Evolutionary conservation across 352 stramenopile genomes (phyloP), one percentile per base, ranked within the genome.

Genomic region (Globisporangium orthogonon): DNA sequence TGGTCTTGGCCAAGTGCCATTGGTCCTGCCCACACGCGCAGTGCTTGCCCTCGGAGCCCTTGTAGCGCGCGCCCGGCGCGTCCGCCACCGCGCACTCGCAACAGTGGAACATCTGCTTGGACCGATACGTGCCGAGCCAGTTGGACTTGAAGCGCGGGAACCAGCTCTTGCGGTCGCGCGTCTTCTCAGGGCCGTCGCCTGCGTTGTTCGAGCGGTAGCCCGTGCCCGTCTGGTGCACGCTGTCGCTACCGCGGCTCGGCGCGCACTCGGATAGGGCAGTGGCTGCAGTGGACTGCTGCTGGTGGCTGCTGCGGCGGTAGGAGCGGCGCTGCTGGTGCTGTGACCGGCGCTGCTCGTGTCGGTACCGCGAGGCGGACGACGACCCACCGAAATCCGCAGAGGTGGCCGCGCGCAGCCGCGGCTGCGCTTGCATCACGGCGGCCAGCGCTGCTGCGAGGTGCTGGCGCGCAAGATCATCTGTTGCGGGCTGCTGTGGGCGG

Each of bases 101-200:
- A 65, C 83, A 91, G 29, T 71, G 61, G 62, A 91, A 94, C 80
- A 91, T 91, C 66, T 90, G 76, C 74, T 89, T 91, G 60, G 81
- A 91, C 45, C 84, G 82, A 62, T 87, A 94, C 30, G 78, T 91
- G 59, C 84, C 84, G n/a, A 91, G 67, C 78, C 82, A 89, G 50
- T 91, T 94, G 45, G 82, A 92, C 63, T 94, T 94, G 70, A 94
- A 94, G 52, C 84, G 84, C 33, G 84, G 84, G 62, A 94, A 94
- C 84, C 84, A 94, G 56, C 71, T 85, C 66, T 90, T 90, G 66
- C 82, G 82, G 62, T 94, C 84, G 61, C 84, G 79, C 23, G 84
- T 94, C 73, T 94, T 94, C 69, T 94, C 84, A 11, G 84, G 84
- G 37, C 78, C 78, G 35, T 91, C 81, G 51, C 81, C 78, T 15